Evolutionary conservation across 2,329 filamentous ascomycete genomes (phyloP), one percentile per base, ranked within the genome.

Genomic region (Aspergillus tamarii): DNA sequence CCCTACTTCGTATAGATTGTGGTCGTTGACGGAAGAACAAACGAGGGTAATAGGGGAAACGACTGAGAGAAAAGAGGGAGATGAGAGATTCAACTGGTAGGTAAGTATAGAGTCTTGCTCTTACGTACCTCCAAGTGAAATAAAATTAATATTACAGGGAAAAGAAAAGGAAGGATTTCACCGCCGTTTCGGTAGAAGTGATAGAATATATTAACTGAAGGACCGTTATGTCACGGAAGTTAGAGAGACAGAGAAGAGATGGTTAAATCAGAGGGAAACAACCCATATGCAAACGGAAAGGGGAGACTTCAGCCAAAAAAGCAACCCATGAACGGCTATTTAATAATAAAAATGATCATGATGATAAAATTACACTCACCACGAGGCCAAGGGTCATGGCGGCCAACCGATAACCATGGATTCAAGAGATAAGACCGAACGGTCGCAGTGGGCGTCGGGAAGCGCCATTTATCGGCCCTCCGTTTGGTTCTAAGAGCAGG

Each of bases 331-430:
- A 23, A 55, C 23, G 52, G 52, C 11, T 39, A 52, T 36, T 36
- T 36, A 36, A n/a, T 55, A 39, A 39, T 26, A 19, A 26, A 39
- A 39, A 36, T 16, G 19, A 39, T 39, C 11, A 14, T 55, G 52
- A 55, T 39, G 32, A 55, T 39, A 36, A 39, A 55, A 55, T 39
- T 14, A 55, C 19, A 12, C 48, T 11, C 23, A 36, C 19, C 30
- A 16, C 52, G 32, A 54, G 30, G 52, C 32, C 52, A 39, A 23
- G 32, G 52, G 21, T 55, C 52, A 55, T 39, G 52, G 32, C 32
- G 52, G 36, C 21, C 32, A 55, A 32, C 32, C 21, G 32, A 55
- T 55, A 41, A 55, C 52, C 52, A 55, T 36, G 52, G 52, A 32
- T 39, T 26, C 52, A 9, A 55, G 32, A 55, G 52, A 55, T 55